Conservation (phyloP, 1,284 basidiomycete species). For the Malassezia arunalokei region DNA sequence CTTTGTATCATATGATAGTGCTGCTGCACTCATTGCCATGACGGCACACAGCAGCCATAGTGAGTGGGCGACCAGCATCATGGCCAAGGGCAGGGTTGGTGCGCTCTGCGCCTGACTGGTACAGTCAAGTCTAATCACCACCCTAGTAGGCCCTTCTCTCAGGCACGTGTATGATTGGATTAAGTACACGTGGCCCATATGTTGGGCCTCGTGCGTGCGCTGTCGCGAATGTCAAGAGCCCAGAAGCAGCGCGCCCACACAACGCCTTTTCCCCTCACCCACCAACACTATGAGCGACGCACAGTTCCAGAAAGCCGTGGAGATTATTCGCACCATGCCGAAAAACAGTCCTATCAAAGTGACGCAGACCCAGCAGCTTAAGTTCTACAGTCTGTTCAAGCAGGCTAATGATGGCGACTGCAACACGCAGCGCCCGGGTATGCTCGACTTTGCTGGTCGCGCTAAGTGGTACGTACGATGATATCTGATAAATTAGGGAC, state of each 20-base stretch:
- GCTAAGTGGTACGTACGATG: conserved; percentile 10
- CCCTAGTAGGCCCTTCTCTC: too few relatives aligned
- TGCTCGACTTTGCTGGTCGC: conserved; percentile 24
- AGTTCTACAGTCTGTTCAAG: conserved; percentile 44
- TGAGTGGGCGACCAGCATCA: too few relatives aligned
- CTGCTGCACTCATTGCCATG: background rate
- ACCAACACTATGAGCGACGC: conserved; percentile 16
- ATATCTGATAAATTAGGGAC: conserved; percentile 17
- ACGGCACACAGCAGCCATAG: background rate
- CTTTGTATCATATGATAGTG: conserved; percentile 2
- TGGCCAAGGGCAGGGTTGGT: too few relatives aligned
- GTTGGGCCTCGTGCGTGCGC: too few relatives aligned
- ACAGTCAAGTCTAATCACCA: too few relatives aligned
- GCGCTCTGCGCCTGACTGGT: too few relatives aligned
- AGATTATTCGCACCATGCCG: conserved; percentile 25
- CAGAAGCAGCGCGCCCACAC: background rate
- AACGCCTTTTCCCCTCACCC: background rate
- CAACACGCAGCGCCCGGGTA: conserved; percentile 42
- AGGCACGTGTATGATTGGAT: too few relatives aligned
- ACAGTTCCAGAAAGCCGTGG: conserved; percentile 34
- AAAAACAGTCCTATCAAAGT: conserved; percentile 39
- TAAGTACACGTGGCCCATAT: too few relatives aligned
- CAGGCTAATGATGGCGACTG: conserved; percentile 43
- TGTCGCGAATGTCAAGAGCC: too few relatives aligned
- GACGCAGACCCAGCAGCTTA: conserved; percentile 37